Evolutionary conservation across 768 basidiomycete genomes (phyloP).

Genomic region (Xerocomellus dryophilus): DNA sequence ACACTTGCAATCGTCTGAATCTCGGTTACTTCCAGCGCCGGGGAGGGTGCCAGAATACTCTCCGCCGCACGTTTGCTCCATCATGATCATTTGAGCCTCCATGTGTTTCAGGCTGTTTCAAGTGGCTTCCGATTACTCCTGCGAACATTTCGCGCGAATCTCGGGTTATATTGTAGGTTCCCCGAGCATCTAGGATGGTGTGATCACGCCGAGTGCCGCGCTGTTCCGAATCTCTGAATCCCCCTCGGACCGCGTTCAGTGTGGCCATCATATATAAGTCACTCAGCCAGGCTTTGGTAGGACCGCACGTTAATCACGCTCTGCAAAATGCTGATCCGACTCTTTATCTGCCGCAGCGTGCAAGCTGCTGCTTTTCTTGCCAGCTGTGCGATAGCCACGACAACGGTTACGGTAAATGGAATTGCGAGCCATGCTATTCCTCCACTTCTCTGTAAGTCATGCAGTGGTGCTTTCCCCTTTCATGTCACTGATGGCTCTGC

Average conservation of each 20-base stretch:
- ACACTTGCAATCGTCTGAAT: too few species aligned
- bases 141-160: conserved; percentile 1
- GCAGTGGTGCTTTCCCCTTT: neutral
- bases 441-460: conserved; percentile 47
- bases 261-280: conserved; percentile 5
- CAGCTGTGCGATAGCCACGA: conserved; percentile 5
- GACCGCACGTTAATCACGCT: neutral
- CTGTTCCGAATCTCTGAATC: neutral
- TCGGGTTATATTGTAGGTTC: neutral
- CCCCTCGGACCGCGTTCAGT: neutral
- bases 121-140: neutral
- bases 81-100: too few species aligned
- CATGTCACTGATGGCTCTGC: neutral
- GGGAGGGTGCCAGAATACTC: too few species aligned
- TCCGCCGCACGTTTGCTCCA: too few species aligned
- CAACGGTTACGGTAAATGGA: conserved; percentile 41
- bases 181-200: neutral
- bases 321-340: conserved; percentile 14
- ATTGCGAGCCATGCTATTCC: conserved; percentile 53
- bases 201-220: neutral
- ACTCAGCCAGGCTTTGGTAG: neutral
- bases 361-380: neutral
- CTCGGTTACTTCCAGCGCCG: too few species aligned
- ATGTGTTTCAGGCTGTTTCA: neutral
- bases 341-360: conserved; percentile 1